Evolutionary conservation across 768 basidiomycete species (phyloP).

Genomic region (Boletellus ananiceps): DNA sequence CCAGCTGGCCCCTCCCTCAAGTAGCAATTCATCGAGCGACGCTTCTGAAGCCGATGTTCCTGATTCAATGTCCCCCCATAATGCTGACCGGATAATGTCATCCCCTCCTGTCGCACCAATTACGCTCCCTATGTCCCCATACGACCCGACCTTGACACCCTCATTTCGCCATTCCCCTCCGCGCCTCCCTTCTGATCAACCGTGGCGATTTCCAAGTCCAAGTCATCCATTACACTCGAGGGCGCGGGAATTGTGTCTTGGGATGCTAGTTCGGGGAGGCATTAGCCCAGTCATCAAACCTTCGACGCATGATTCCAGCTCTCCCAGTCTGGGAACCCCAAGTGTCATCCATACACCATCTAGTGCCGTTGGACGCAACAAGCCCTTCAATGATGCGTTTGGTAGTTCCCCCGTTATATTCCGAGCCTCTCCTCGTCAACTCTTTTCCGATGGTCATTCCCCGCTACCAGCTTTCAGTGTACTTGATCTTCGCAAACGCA

Average conservation of each 20-base stretch:
- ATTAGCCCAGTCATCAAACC: conserved; percentile 45
- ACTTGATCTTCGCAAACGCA: conserved; percentile 32
- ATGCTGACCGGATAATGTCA: conserved; percentile 8
- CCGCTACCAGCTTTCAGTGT: conserved; percentile 30
- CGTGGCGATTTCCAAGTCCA: conserved; percentile 78
- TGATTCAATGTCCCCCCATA: background rate
- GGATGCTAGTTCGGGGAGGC: conserved; percentile 54
- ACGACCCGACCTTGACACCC: conserved; percentile 69
- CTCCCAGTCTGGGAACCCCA: conserved; percentile 27
- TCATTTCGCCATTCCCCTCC: conserved; percentile 76
- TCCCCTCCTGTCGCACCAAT: conserved; percentile 26
- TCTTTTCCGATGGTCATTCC: conserved; percentile 35
- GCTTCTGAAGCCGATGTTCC: background rate
- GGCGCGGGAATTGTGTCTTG: conserved; percentile 59
- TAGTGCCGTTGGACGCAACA: conserved; percentile 23
- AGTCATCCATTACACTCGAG: conserved; percentile 70
- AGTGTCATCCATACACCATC: conserved; percentile 30
- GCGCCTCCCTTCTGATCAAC: conserved; percentile 71
- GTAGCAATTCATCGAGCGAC: background rate
- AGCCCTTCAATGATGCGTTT: conserved; percentile 26
- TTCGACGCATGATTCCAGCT: conserved; percentile 24
- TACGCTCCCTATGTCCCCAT: conserved; percentile 61
- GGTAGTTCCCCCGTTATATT: conserved; percentile 38
- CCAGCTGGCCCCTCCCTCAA: conserved; percentile 16
- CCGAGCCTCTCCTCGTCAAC: conserved; percentile 38